Evolutionary conservation across 1,284 basidiomycete species (phyloP).

Genomic region (Papiliotrema laurentii): DNA sequence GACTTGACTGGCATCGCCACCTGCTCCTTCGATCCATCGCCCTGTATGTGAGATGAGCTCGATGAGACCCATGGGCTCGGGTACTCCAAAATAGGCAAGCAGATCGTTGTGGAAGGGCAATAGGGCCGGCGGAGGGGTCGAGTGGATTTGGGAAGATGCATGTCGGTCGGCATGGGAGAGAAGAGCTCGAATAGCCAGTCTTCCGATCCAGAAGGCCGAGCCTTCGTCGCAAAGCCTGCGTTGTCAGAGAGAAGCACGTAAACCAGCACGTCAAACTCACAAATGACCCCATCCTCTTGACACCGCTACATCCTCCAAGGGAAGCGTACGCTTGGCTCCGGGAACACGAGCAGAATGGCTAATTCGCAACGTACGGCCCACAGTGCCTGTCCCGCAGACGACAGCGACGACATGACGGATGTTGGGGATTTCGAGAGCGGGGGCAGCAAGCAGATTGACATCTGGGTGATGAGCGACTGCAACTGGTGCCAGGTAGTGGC

Average conservation of each 20-base stretch:
- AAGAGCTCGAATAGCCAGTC: conserved; percentile 34
- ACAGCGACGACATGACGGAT: conserved; percentile 34
- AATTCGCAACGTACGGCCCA: conserved; percentile 33
- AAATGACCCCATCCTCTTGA: conserved; percentile 40
- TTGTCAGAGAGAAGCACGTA: not conserved
- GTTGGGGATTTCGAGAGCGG: conserved; percentile 25
- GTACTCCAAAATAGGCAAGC: conserved; percentile 31
- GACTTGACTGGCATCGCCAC: conserved; percentile 23
- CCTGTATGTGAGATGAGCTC: conserved; percentile 28
- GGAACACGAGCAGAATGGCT: not conserved
- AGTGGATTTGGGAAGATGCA: conserved; percentile 24
- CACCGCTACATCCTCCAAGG: conserved; percentile 33
- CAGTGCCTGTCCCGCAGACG: conserved; percentile 40
- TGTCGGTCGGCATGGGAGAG: conserved; percentile 29
- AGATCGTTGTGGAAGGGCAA: conserved; percentile 34
- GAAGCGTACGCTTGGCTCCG: conserved; percentile 9
- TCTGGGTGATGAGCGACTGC: conserved; percentile 21
- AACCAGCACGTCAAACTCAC: conserved; percentile 14
- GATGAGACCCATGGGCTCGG: conserved; percentile 35
- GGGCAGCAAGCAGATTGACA: conserved; percentile 42
- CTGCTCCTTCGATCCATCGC: conserved; percentile 19
- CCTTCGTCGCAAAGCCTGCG: conserved; percentile 40
- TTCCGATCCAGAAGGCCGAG: conserved; percentile 40
- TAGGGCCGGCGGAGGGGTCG: conserved; percentile 11
- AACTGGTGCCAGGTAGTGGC: conserved; percentile 4